phyloP scores from a whole-genome alignment of 352 stramenopile species.

The Phytophthora citrophthora region DNA sequence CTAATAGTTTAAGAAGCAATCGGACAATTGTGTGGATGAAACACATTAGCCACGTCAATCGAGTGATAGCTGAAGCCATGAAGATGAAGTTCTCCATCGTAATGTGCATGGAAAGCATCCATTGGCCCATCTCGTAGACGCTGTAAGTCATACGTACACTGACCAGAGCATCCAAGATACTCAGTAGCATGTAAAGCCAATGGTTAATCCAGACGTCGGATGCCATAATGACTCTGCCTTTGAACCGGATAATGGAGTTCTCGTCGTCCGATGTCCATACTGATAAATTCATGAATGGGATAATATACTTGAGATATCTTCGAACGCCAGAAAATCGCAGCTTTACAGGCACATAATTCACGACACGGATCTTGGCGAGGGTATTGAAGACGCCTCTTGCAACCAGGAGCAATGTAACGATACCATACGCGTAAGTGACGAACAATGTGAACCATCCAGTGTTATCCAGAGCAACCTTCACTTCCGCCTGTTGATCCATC shows the following conservation, averaged over 20 bases:
- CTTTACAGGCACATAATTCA: constrained; percentile 50
- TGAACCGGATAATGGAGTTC: constrained; percentile 54
- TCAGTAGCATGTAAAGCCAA: constrained; percentile 69
- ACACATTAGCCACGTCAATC: constrained; percentile 71
- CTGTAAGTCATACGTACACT: constrained; percentile 57
- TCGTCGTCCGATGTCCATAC: constrained; percentile 44
- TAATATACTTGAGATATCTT: constrained; percentile 42
- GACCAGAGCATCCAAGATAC: constrained; percentile 54
- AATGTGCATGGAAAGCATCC: constrained; percentile 58
- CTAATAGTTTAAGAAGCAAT: constrained; percentile 34
- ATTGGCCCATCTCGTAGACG: constrained; percentile 54
- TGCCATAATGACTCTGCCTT: constrained; percentile 55
- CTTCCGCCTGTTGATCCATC: constrained; percentile 45
- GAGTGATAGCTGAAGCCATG: constrained; percentile 50
- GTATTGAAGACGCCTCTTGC: constrained; percentile 53
- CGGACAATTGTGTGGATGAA: constrained; percentile 46
- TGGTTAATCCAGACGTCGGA: constrained; percentile 77
- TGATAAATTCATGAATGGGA: constrained; percentile 54
- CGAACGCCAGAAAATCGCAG: constrained; percentile 43
- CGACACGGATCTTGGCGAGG: constrained; percentile 41
- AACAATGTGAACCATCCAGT: constrained; percentile 48
- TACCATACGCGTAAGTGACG: constrained; percentile 48
- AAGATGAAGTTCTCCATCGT: constrained; percentile 68
- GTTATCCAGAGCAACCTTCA: constrained; percentile 52
- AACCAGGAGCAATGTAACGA: constrained; percentile 62